Conservation (phyloP, 2,329 filamentous ascomycete genomes). For the Colletotrichum sp. region DNA sequence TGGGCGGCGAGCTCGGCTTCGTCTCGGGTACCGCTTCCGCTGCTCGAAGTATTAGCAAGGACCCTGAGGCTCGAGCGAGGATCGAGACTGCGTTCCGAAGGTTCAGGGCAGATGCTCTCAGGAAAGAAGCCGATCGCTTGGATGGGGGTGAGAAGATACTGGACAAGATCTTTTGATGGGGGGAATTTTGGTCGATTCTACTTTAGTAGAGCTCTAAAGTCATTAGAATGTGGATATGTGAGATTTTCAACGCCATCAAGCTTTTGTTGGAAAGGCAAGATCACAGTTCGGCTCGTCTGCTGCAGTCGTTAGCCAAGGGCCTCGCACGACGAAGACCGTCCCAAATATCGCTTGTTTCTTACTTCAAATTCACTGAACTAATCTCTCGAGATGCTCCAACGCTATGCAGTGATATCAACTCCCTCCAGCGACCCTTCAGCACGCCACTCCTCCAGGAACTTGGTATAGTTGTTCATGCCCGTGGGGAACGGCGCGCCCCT, state of each 20-base stretch:
- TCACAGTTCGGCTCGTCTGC: background rate
- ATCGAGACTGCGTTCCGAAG: slow-evolving; percentile 68
- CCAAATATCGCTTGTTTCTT: background rate
- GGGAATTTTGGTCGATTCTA: background rate
- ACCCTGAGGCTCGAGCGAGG: slow-evolving; percentile 58
- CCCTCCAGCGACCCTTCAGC: slow-evolving; percentile 32
- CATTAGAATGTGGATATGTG: background rate
- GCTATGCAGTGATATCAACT: background rate
- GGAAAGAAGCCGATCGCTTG: slow-evolving; percentile 60
- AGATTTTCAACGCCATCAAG: rapidly evolving
- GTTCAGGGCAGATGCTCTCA: slow-evolving; percentile 68
- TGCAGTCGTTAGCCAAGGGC: background rate
- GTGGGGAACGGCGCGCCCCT: slow-evolving; percentile 31
- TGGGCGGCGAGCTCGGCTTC: slow-evolving; percentile 69
- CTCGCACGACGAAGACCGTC: background rate
- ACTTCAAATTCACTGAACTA: background rate
- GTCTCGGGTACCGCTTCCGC: slow-evolving; percentile 61
- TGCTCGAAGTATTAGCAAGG: slow-evolving; percentile 53
- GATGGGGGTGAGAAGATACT: slow-evolving; percentile 38
- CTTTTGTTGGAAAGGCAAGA: background rate
- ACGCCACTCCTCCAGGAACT: slow-evolving; percentile 31
- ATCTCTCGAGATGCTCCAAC: background rate
- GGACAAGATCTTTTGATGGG: background rate
- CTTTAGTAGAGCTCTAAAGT: background rate
- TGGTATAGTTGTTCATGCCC: slow-evolving; percentile 35